Base-by-base conservation (phyloP, 352 stramenopile genomes). In the Pythium vanterpoolii region DNA sequence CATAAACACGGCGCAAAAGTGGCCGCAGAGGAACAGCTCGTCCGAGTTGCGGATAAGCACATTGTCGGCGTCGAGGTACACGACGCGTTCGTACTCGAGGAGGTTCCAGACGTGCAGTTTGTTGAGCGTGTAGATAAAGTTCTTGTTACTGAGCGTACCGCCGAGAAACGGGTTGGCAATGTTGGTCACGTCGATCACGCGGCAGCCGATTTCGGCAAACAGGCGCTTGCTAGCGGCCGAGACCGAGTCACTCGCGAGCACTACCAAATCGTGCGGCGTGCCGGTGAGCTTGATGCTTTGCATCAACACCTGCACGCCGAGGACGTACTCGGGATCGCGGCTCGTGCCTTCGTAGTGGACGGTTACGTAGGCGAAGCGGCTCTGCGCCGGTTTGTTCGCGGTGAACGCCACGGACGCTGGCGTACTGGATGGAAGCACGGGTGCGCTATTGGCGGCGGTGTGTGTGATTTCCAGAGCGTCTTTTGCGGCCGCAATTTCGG, bases 41-140 rank as follows among this genome's bases (percentile, higher is more conserved):
- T 96, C 87, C 40, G 89, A 71, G 67, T 95, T 95, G 60, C 85
- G 84, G 52, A 96, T 86, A 53, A 95, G 67, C 43, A 96, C 78
- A 56, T 96, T 96, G 73, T 96, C 88, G n/a, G 86, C 86, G 56
- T 96, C 88, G 44, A 96, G 69, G 66, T 96, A 96, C 56, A 96
- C 87, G 23, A 96, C 79, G 56, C 87, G 87, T 38, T 96, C 87
- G 67, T 95, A 96, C 68, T 95, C 83, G 52, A 93, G 73, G 68
- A 96, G 74, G 50, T 96, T 95, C 83, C 87, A 96, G 36, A 96
- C 85, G 66, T 93, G 86, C 33, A 95, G 74, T 63, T 95, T 95
- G 73, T 96, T 96, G 56, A 96, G 74, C 55, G 85, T 96, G 78
- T 87, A 95, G 71, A 94, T 93, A 56, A 96, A 96, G 68, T 83